These are phyloP conservation scores for Gossypium ekmanianum DNA, from an alignment of 345 rosid species.

Conservation along the genomic window DNA sequence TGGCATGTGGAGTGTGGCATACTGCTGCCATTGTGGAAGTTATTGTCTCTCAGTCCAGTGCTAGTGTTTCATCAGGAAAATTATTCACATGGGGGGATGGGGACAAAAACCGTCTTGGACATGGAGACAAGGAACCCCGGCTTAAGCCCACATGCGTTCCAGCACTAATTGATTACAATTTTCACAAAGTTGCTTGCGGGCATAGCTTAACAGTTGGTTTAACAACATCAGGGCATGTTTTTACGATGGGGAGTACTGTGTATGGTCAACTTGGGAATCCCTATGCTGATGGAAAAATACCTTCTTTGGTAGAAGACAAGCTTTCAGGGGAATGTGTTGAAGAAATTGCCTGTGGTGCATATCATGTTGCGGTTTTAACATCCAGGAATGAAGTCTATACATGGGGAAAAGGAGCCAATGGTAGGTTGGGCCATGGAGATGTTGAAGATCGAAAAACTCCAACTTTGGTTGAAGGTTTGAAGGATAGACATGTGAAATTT, in stretches of 20 bases:
- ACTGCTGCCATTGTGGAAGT: slow-evolving; percentile 96
- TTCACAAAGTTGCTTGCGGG: slow-evolving; percentile 86
- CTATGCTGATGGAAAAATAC: slow-evolving; percentile 74
- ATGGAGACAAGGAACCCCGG: slow-evolving; percentile 90
- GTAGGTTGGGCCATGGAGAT: slow-evolving; percentile 95
- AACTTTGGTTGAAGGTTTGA: slow-evolving; percentile 75
- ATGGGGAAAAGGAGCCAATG: slow-evolving; percentile 99
- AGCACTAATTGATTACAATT: slow-evolving; percentile 70
- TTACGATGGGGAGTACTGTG: slow-evolving; percentile 91
- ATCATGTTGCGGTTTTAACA: slow-evolving; percentile 85
- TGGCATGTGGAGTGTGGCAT: slow-evolving; percentile 97
- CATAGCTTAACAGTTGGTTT: slow-evolving; percentile 91
- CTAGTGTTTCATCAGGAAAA: slow-evolving; percentile 77
- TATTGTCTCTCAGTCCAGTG: slow-evolving; percentile 73
- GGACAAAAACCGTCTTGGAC: slow-evolving; percentile 91
- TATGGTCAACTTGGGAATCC: slow-evolving; percentile 96
- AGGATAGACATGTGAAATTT: slow-evolving; percentile 79
- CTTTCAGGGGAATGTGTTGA: slow-evolving; percentile 67
- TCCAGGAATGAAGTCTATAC: slow-evolving; percentile 80
- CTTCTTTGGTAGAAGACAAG: slow-evolving; percentile 68
- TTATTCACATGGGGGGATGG: slow-evolving; percentile 99
- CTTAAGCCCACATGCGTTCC: slow-evolving; percentile 94
- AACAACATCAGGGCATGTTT: slow-evolving; percentile 72
- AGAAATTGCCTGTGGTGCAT: slow-evolving; percentile 88
- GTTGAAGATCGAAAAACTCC: slow-evolving; percentile 81